These are phyloP conservation scores for Colletotrichum nymphaeae DNA, from an alignment of 2,329 filamentous ascomycete species.

Conservation along the genomic window DNA sequence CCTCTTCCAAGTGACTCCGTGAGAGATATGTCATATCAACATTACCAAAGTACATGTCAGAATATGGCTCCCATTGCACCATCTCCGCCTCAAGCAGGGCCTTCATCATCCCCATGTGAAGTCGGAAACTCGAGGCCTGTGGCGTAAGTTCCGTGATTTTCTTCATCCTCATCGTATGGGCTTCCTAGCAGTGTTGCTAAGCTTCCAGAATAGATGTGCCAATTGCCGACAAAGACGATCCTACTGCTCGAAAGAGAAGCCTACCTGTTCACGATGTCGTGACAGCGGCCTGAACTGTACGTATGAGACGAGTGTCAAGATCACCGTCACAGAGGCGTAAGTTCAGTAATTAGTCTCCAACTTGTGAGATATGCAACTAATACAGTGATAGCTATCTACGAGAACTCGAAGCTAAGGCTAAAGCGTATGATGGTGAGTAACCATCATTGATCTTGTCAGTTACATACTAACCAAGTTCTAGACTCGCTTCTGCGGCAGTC, in stretches of 20 bases:
- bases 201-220: constrained; percentile 43
- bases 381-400: not conserved
- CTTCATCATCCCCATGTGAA: not conserved
- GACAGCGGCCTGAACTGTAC: constrained; percentile 44
- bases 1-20: not conserved
- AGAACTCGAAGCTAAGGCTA: constrained; percentile 27
- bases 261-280: constrained; percentile 47
- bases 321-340: constrained; percentile 48
- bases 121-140: constrained; percentile 39
- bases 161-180: not conserved
- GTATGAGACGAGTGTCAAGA: constrained; percentile 47
- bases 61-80: constrained; percentile 14
- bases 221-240: constrained; percentile 48
- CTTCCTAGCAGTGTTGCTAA: not conserved
- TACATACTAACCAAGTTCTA: not conserved
- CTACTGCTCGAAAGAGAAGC: constrained; percentile 51
- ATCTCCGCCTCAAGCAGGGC: constrained; percentile 12
- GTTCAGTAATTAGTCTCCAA: not conserved
- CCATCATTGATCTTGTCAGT: no score
- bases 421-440: constrained; percentile 23
- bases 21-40: constrained; percentile 2
- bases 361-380: not conserved
- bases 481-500: not conserved
- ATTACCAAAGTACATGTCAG: not conserved
- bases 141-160: constrained; percentile 38